phyloP scores from a whole-genome alignment of 306 rosid genomes.

The Dalbergia cultrata region DNA sequence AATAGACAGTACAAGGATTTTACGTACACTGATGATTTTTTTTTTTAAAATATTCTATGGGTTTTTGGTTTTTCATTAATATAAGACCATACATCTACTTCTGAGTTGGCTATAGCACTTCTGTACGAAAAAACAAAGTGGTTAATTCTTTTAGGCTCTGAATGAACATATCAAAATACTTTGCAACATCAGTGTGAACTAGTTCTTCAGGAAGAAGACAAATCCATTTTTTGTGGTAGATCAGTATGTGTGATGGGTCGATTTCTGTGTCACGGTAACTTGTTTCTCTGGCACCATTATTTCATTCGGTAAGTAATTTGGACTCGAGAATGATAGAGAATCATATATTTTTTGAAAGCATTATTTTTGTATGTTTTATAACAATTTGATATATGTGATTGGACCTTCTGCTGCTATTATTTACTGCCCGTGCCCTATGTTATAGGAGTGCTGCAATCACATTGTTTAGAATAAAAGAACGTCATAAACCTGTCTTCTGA shows the following conservation, averaged over 20 bases:
- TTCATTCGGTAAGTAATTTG: not conserved
- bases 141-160: not conserved
- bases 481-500: not conserved
- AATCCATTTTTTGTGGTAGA: not conserved
- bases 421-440: not conserved
- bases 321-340: slow-evolving; percentile 14
- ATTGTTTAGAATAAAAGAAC: not conserved
- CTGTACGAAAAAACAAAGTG: not conserved
- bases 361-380: not conserved
- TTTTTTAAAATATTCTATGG: not conserved
- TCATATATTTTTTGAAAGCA: slow-evolving; percentile 6
- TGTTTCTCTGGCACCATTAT: not conserved
- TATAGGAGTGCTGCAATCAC: slow-evolving; percentile 24
- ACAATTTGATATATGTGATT: not conserved
- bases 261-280: not conserved
- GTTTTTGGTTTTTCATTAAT: not conserved
- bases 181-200: not conserved
- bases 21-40: not conserved
- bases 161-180: not conserved
- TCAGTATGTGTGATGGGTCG: not conserved
- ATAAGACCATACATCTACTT: not conserved
- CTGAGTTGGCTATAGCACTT: not conserved
- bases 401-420: not conserved
- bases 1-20: not conserved
- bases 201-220: not conserved